These are phyloP conservation scores for Mrakia frigida DNA, from an alignment of 768 basidiomycete genomes.

Conservation along the genomic window DNA sequence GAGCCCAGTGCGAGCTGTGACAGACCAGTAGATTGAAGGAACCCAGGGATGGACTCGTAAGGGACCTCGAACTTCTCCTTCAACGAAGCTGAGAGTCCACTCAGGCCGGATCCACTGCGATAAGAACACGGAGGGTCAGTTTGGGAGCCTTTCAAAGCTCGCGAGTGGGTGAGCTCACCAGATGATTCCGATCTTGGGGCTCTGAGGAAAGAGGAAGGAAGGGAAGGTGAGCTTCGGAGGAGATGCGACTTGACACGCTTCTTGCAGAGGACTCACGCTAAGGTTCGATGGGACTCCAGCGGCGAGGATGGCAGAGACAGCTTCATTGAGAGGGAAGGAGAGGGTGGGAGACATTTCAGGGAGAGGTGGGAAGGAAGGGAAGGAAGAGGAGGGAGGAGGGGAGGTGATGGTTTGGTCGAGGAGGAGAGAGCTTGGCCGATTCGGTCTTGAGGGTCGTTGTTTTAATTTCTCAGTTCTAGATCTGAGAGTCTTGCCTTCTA, in stretches of 20 bases:
- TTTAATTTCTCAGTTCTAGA: no score
- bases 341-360: not conserved
- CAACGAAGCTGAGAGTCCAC: slow-evolving; percentile 58
- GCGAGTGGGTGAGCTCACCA: not conserved
- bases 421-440: no score
- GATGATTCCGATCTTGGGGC: slow-evolving; percentile 25
- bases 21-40: slow-evolving; percentile 58
- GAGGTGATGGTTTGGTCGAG: no score
- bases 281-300: slow-evolving; percentile 11
- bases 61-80: slow-evolving; percentile 48
- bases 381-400: not conserved
- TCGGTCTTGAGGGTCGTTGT: no score
- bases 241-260: not conserved
- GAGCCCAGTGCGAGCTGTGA: not conserved
- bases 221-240: not conserved
- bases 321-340: slow-evolving; percentile 5
- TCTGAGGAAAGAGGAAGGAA: not conserved
- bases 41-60: slow-evolving; percentile 66
- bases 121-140: slow-evolving; percentile 49
- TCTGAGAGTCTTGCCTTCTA: no score
- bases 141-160: not conserved
- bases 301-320: not conserved
- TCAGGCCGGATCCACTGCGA: slow-evolving; percentile 64
- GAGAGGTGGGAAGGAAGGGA: not conserved
- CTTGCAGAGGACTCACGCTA: not conserved